Conservation (phyloP, 2,329 filamentous ascomycete species). For the Sporothrix phasma region DNA sequence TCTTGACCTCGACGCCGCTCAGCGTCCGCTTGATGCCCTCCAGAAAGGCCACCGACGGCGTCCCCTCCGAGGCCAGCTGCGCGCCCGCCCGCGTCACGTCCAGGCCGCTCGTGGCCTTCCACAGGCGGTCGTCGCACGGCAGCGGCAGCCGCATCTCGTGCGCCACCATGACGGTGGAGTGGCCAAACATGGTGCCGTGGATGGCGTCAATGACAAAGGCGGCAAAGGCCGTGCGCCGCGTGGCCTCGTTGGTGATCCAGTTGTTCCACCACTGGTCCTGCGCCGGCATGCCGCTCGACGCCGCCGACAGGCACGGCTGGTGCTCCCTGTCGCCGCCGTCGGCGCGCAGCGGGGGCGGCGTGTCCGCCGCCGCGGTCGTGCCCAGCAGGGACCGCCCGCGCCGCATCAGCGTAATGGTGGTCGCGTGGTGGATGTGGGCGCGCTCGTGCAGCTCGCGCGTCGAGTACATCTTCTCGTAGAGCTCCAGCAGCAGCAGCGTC, state of each 20-base stretch:
- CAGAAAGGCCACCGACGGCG: conserved; percentile 78
- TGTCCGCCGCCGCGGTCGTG: conserved; percentile 70
- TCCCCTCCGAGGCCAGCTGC: conserved; percentile 66
- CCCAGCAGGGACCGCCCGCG: conserved; percentile 85
- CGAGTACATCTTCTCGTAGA: conserved; percentile 98
- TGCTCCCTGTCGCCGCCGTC: conserved; percentile 50
- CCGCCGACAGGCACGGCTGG: conserved; percentile 50
- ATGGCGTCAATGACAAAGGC: conserved; percentile 94
- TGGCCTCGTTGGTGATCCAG: conserved; percentile 93
- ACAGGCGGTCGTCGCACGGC: conserved; percentile 85
- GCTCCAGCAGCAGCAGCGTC: conserved; percentile 73
- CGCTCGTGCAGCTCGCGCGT: conserved; percentile 85
- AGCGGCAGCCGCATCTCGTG: conserved; percentile 88
- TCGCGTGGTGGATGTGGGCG: conserved; percentile 93
- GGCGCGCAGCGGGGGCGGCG: conserved; percentile 65
- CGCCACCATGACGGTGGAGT: conserved; percentile 92
- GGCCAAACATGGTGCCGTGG: conserved; percentile 95
- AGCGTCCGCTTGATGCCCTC: conserved; percentile 86
- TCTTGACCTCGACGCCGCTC: conserved; percentile 74
- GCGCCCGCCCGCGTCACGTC: conserved; percentile 80
- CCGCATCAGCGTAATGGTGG: conserved; percentile 89
- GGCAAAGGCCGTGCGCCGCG: conserved; percentile 78
- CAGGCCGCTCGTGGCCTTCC: conserved; percentile 78
- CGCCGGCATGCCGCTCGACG: conserved; percentile 54
- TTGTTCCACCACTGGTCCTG: conserved; percentile 89